A percentile compares a stretch with the other conserved stretches of the same genome.
These are phyloP conservation scores for Phaeosphaeria sp. DNA, from an alignment of 2,329 filamentous ascomycete genomes.

Conservation along the genomic window DNA sequence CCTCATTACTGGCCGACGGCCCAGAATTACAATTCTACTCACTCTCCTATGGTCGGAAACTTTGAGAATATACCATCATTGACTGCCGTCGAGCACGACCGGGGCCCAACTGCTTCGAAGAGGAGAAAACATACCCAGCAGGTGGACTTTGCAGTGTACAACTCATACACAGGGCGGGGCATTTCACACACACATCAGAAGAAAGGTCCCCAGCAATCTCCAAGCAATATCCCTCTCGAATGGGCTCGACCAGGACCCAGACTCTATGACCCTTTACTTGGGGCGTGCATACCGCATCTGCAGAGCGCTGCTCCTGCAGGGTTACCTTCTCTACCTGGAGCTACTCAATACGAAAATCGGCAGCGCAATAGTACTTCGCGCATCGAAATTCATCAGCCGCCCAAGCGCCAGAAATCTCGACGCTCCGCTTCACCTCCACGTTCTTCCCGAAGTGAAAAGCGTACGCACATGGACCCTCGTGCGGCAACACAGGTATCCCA, in stretches of 20 bases:
- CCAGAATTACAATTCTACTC: not conserved
- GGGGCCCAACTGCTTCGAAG: not conserved
- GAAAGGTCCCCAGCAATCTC: not conserved
- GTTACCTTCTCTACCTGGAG: not conserved
- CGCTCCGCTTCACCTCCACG: not conserved
- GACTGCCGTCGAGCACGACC: not conserved
- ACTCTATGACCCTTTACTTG: not conserved
- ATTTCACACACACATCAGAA: not conserved
- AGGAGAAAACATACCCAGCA: conserved; percentile 16
- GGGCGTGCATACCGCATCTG: not conserved
- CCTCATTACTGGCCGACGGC: not conserved
- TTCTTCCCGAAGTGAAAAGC: not conserved
- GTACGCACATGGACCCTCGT: not conserved
- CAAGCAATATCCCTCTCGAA: not conserved
- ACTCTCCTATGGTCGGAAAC: not conserved
- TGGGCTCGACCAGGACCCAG: not conserved
- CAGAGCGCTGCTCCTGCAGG: not conserved
- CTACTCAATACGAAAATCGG: not conserved
- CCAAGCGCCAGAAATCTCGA: not conserved
- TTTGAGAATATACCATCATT: not conserved
- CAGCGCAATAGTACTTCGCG: not conserved
- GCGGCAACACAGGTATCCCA: not conserved
- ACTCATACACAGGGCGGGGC: conserved; percentile 1
- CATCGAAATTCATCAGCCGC: not conserved
- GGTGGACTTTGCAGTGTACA: not conserved